Conservation (phyloP, 768 basidiomycete species). For the Podaxis rugospora region DNA sequence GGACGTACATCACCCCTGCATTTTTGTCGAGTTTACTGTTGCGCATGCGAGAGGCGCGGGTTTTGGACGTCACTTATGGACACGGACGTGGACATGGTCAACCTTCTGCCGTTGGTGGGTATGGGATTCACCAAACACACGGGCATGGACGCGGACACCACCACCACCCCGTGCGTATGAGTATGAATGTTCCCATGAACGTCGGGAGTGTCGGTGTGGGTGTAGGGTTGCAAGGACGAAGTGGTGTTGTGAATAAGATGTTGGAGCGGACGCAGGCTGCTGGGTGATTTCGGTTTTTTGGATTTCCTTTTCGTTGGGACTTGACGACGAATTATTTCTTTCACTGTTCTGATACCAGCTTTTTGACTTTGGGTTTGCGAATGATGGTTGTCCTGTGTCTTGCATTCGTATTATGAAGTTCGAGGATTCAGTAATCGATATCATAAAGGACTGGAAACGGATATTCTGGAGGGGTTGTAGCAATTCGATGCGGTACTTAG, state of each 20-base stretch:
- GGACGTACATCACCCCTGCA: constrained; percentile 43
- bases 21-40: constrained; percentile 53
- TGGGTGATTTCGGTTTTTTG: background rate
- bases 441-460: too few species aligned
- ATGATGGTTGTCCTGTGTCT: too few species aligned
- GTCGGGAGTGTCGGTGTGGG: background rate
- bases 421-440: too few species aligned
- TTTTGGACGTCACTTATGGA: constrained; percentile 44
- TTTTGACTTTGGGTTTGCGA: too few species aligned
- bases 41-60: constrained; percentile 62
- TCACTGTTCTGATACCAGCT: too few species aligned
- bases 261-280: constrained; percentile 68
- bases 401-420: too few species aligned
- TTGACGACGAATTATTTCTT: too few species aligned
- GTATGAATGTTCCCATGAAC: background rate
- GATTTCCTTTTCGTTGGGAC: too few species aligned
- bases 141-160: constrained; percentile 32
- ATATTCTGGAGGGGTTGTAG: too few species aligned
- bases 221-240: background rate
- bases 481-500: too few species aligned
- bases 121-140: background rate
- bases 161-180: background rate
- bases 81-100: background rate
- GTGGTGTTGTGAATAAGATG: constrained; percentile 57
- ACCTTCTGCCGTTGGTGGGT: background rate